Evolutionary conservation across 768 basidiomycete genomes (phyloP).

Genomic region (Lactifluus subvellereus): DNA sequence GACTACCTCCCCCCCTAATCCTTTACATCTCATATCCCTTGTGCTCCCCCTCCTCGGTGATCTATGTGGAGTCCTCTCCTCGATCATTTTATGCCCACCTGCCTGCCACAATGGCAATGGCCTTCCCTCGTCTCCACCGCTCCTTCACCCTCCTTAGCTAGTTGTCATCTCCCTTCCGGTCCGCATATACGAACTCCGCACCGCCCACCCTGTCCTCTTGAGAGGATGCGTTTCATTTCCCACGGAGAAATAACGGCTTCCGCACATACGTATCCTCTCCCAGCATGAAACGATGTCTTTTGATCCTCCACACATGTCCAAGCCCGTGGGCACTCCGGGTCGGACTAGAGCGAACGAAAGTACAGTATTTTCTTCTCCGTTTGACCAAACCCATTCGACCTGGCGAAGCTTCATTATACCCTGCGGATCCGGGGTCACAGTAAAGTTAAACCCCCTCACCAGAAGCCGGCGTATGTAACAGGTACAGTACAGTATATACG

Average conservation of each 20-base stretch:
- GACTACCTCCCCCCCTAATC: not conserved
- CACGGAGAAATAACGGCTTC: conserved; percentile 7
- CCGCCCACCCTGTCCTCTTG: not conserved
- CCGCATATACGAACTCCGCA: not conserved
- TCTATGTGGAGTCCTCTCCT: not conserved
- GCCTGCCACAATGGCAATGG: not conserved
- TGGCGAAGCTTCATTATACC: not conserved
- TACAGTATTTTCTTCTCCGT: not conserved
- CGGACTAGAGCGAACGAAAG: not conserved
- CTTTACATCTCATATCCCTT: not conserved
- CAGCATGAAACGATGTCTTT: not conserved
- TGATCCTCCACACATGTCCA: conserved; percentile 1
- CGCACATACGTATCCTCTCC: not conserved
- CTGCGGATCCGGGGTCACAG: conserved; percentile 3
- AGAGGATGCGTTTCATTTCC: not conserved
- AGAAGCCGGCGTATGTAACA: conserved; percentile 10
- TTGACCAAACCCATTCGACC: not conserved
- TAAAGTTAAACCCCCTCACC: conserved; percentile 7
- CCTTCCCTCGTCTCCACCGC: not conserved
- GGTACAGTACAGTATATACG: not conserved
- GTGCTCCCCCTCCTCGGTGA: not conserved
- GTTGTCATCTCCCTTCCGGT: not conserved
- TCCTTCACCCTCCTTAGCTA: not conserved
- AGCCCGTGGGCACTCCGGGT: not conserved
- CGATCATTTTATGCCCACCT: not conserved